Conservation (phyloP, 2,329 filamentous ascomycete species). For the Penicillium thymicola region DNA sequence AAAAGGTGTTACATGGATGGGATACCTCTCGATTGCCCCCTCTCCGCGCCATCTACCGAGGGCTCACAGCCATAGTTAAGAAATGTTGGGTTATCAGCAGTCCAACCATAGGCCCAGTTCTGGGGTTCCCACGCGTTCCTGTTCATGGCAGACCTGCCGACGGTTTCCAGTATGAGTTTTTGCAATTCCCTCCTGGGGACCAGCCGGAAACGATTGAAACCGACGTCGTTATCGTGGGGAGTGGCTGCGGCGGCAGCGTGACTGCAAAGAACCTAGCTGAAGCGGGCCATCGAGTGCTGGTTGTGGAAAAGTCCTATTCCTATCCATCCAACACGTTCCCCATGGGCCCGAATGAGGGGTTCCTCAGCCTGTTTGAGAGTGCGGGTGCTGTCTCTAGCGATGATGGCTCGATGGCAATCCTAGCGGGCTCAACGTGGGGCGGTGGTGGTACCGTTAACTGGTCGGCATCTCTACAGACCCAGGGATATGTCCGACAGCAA, state of each 20-base stretch:
- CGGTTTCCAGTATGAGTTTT: constrained; percentile 55
- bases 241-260: constrained; percentile 80
- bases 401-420: constrained; percentile 57
- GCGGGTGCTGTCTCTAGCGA: constrained; percentile 57
- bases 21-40: constrained; percentile 51
- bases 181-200: constrained; percentile 54
- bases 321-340: constrained; percentile 70
- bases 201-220: constrained; percentile 63
- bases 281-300: constrained; percentile 70
- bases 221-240: constrained; percentile 82
- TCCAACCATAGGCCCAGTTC: constrained; percentile 47
- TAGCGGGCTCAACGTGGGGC: constrained; percentile 73
- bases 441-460: constrained; percentile 89
- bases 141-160: constrained; percentile 51
- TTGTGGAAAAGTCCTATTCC: constrained; percentile 79
- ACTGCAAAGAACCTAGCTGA: constrained; percentile 76
- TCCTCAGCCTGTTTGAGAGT: constrained; percentile 66
- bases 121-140: constrained; percentile 56
- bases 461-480: constrained; percentile 66
- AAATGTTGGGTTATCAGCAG: constrained; percentile 54
- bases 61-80: constrained; percentile 50
- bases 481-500: constrained; percentile 72
- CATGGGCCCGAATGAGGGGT: constrained; percentile 63
- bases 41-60: constrained; percentile 50
- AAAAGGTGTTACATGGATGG: constrained; percentile 55